phyloP scores from a whole-genome alignment of 192 early-diverging fungal species.

The Coemansia sp. region DNA sequence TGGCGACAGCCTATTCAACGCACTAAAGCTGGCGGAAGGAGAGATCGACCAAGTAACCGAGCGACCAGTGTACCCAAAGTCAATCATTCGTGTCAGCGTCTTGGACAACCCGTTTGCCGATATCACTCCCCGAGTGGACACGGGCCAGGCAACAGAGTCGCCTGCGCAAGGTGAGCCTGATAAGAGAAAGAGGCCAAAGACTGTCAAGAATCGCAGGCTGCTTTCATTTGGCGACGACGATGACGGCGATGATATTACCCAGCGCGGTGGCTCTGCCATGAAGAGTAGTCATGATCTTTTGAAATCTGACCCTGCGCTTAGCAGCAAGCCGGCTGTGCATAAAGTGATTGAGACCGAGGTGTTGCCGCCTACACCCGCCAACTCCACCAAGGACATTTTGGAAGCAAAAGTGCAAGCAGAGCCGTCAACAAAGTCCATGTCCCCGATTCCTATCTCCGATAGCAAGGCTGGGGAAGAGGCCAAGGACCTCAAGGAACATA shows the following conservation, averaged over 20 bases:
- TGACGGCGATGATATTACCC: slow-evolving; percentile 50
- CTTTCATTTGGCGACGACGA: slow-evolving; percentile 91
- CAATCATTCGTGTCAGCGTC: slow-evolving; percentile 64
- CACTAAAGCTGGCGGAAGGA: slow-evolving; percentile 79
- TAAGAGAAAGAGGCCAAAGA: slow-evolving; percentile 30
- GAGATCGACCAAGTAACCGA: slow-evolving; percentile 77
- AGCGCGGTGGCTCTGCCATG: slow-evolving; percentile 40
- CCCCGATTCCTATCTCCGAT: slow-evolving; percentile 3
- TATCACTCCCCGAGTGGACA: slow-evolving; percentile 69
- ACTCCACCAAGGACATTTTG: neutral
- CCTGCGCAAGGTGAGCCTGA: slow-evolving; percentile 3
- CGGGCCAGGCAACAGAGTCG: slow-evolving; percentile 16
- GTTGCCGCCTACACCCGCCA: neutral
- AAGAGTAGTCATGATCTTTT: slow-evolving; percentile 79
- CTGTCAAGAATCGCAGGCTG: slow-evolving; percentile 54
- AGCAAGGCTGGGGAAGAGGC: neutral
- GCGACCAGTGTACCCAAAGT: slow-evolving; percentile 71
- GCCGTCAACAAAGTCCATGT: neutral
- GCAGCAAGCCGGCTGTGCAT: slow-evolving; percentile 1
- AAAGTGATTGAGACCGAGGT: neutral
- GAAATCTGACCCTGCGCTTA: slow-evolving; percentile 25
- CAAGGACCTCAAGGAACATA: neutral
- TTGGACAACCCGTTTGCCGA: slow-evolving; percentile 90
- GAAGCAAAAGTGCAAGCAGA: neutral
- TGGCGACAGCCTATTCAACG: slow-evolving; percentile 88